Evolutionary conservation across 2,329 filamentous ascomycete genomes (phyloP).

Genomic region (Aspergillus quadricinctus): DNA sequence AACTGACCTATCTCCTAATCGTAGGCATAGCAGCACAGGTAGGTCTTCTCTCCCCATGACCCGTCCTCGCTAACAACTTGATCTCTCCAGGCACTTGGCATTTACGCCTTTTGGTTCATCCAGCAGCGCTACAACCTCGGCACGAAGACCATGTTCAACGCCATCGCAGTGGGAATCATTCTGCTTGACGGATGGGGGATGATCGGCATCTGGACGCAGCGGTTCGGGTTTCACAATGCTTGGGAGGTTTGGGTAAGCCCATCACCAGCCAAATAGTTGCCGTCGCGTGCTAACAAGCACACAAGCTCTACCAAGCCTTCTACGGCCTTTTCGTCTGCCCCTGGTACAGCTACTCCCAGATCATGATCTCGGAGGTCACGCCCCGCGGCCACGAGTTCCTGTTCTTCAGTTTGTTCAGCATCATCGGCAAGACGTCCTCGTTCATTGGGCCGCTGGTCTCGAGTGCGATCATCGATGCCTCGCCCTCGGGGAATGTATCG

Average conservation of each 20-base stretch:
- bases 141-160: slow-evolving; percentile 67
- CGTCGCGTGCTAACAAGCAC: not conserved
- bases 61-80: not conserved
- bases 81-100: slow-evolving; percentile 46
- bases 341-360: slow-evolving; percentile 68
- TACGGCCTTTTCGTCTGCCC: slow-evolving; percentile 65
- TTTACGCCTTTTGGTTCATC: slow-evolving; percentile 58
- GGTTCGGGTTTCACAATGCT: slow-evolving; percentile 50
- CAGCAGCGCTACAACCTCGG: slow-evolving; percentile 57
- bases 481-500: slow-evolving; percentile 51
- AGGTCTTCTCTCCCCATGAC: not conserved
- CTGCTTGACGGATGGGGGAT: slow-evolving; percentile 57
- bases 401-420: slow-evolving; percentile 66
- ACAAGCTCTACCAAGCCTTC: slow-evolving; percentile 45
- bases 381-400: slow-evolving; percentile 65
- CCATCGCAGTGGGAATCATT: slow-evolving; percentile 58
- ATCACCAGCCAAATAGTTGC: no score
- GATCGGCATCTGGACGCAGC: slow-evolving; percentile 54
- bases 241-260: slow-evolving; percentile 49
- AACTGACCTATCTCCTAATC: slow-evolving; percentile 62
- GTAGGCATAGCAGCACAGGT: slow-evolving; percentile 62
- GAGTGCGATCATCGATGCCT: slow-evolving; percentile 63
- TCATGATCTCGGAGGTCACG: slow-evolving; percentile 67
- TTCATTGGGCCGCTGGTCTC: slow-evolving; percentile 68
- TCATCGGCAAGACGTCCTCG: slow-evolving; percentile 63